Evolutionary conservation across 495 filamentous ascomycete genomes (phyloP).

Genomic region (Talaromyces adpressus): DNA sequence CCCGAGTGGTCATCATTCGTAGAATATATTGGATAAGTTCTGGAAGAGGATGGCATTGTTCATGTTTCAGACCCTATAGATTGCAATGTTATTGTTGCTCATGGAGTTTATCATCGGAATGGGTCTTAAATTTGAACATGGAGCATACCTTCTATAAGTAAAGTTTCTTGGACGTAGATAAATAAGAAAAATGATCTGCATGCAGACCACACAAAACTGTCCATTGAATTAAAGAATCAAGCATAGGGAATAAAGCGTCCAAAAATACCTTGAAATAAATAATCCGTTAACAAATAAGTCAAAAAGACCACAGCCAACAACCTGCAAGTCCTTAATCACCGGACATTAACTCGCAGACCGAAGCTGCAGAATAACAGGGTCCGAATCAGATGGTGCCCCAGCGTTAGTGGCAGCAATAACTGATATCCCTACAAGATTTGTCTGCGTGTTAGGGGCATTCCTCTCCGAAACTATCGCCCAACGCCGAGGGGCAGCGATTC

Average conservation of each 20-base stretch:
- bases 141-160: no score
- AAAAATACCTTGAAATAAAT: no score
- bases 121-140: no score
- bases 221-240: no score
- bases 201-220: no score
- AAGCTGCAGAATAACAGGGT: background rate
- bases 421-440: background rate
- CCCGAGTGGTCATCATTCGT: conserved; percentile 18
- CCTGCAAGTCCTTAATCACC: background rate
- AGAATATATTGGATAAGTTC: conserved; percentile 16
- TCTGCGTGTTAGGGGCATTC: background rate
- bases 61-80: background rate
- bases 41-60: background rate
- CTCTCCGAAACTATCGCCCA: background rate
- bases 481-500: background rate
- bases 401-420: background rate
- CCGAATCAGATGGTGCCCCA: background rate
- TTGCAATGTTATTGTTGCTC: background rate
- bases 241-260: background rate
- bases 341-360: background rate
- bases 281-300: no score
- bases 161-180: no score
- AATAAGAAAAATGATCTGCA: no score
- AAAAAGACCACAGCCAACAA: background rate
- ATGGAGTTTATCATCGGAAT: background rate